Evolutionary conservation across 768 basidiomycete species (phyloP).

Genomic region (Leucosporidium yakuticum): DNA sequence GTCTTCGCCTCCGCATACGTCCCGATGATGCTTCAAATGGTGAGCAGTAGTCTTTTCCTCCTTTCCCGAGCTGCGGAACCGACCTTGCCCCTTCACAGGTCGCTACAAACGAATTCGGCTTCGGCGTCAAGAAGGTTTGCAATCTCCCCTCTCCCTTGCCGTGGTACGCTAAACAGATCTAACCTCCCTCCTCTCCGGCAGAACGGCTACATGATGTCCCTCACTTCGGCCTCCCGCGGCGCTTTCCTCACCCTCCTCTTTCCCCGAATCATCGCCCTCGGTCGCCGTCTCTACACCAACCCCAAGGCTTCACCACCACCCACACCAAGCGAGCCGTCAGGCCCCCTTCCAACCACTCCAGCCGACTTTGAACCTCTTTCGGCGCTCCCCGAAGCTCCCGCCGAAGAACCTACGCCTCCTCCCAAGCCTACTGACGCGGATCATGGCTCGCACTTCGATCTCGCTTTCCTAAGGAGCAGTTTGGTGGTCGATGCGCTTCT

Average conservation of each 20-base stretch:
- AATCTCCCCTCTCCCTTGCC: neutral
- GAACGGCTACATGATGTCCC: constrained; percentile 34
- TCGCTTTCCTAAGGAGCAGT: constrained; percentile 40
- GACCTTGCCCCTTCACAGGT: constrained; percentile 1
- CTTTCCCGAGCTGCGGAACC: neutral
- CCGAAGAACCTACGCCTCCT: constrained; percentile 12
- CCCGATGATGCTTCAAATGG: constrained; percentile 40
- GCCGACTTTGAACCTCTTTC: constrained; percentile 14
- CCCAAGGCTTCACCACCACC: constrained; percentile 31
- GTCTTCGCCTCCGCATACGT: constrained; percentile 42
- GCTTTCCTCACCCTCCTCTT: constrained; percentile 22
- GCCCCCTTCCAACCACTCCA: constrained; percentile 8
- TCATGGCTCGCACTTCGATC: constrained; percentile 41
- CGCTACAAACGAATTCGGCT: constrained; percentile 32
- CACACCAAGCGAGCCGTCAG: constrained; percentile 29
- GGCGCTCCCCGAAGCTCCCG: constrained; percentile 2
- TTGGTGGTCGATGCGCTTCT: constrained; percentile 41
- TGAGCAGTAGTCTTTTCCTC: constrained; percentile 33
- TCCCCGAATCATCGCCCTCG: constrained; percentile 19
- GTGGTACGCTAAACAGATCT: neutral
- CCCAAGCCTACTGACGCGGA: constrained; percentile 29
- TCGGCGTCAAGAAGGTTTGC: constrained; percentile 22
- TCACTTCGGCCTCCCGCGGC: constrained; percentile 27
- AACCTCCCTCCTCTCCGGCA: neutral
- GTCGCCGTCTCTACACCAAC: constrained; percentile 38